Evolutionary conservation across 768 basidiomycete species (phyloP), one percentile per base, ranked within the genome.

Genomic region (Trametes meyenii): DNA sequence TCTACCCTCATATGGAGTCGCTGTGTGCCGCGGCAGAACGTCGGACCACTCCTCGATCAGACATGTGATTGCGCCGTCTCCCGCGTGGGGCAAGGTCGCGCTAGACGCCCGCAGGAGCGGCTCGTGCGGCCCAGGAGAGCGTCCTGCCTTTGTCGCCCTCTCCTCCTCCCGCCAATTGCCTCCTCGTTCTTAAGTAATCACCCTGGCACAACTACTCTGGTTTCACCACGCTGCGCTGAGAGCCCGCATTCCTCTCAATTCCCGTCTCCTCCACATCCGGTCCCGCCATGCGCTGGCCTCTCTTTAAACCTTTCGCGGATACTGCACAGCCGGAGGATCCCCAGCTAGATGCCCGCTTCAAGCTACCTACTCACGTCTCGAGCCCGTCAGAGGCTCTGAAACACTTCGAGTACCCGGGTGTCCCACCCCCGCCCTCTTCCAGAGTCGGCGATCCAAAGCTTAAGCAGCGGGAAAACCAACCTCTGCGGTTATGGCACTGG

Each of bases 381-480:
- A 45, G 52, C n/a, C 53, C 66, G 1, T 53, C 46, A 13, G 67
- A 68, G n/a, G 66, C 80, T 24, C 67, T 81, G 11, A 71, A 63
- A 24, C 79, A 90, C 68, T 93, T 86, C 70, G 83, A 85, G 54
- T 84, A 78, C 17, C 86, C 89, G 12, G 89, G 89, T 35, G 77
- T 86, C 19, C 78, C 83, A n/a, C 61, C 60, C 21, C 91, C 91
- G 0, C 89, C 90, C 0, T 90, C 89, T 8, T 80, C 92, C 49
- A 84, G 91, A 44, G 78, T 92, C 36, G 83, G 90, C 64, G 82
- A 73, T 55, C 70, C 85, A 24, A 85, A 81, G 65, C 78, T 89
- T n/a, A 87, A 85, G 71, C 81, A 79, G 40, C 78, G 82, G 65
- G 79, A 83, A 42, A 74, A 80, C 48, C 75, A 77, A 21, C 84